Evolutionary conservation across 2,329 filamentous ascomycete species (phyloP), one percentile per base, ranked within the genome.

Genomic region (Knufia fluminis): DNA sequence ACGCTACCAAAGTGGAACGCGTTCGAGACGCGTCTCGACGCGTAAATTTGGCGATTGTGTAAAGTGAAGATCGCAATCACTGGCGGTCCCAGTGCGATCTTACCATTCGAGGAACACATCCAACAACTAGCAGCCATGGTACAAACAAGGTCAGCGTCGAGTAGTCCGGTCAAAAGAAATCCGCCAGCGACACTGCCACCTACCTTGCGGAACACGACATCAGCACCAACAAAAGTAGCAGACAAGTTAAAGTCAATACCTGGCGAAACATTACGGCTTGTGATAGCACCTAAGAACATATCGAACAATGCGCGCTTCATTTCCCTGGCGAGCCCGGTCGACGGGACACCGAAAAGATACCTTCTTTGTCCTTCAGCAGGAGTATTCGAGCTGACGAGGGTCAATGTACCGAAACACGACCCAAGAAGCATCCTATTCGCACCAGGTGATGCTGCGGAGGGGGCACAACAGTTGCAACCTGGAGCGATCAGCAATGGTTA

Each of bases 371-470:
- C 79, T 0, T 62, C 72, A 22, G 70, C 69, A 17, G 79, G 80
- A 2, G 66, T 82, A 49, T 77, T 76, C 59, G 79, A 83, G 56
- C 80, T 83, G 60, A 82, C 76, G 2, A 71, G 70, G 48, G 68
- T 83, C 48, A 65, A 71, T 7, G 69, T 76, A 3, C 69, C 76
- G 2, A 70, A 72, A 52, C 70, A 67, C 17, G 64, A 67, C 31
- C 71, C 72, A 44, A 68, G 72, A 51, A 82, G 79, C 60, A 76
- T 78, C 62, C 64, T 83, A 3, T 70, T 81, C 38, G 66, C 71
- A 2, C 61, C 68, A 12, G 35, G 40, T 31, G 36, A 51, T 22
- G 17, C 40, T 20, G 17, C 31, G 31, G n/a, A 42, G 26, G 41
- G 19, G 9, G 12, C 23, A 14, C 31, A 28, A 20, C 54, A 59